Conservation (phyloP, 805 yeast species). For the Cyberlindnera saturnus region DNA sequence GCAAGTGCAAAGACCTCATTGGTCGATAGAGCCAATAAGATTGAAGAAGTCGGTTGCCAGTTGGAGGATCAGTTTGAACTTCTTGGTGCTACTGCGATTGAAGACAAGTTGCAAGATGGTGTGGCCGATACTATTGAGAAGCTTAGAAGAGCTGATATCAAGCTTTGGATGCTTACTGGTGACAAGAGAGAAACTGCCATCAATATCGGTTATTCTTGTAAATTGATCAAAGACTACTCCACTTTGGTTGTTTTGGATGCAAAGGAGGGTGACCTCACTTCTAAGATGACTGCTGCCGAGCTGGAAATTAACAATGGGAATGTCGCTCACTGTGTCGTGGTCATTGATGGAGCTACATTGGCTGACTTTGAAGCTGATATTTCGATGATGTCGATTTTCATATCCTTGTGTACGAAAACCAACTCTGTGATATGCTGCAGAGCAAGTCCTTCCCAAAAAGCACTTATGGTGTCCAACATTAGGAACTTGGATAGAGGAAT, state of each 20-base stretch:
- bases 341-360: slow-evolving; percentile 90
- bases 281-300: slow-evolving; percentile 68
- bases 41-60: slow-evolving; percentile 66
- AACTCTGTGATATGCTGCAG: slow-evolving; percentile 94
- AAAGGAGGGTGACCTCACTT: slow-evolving; percentile 53
- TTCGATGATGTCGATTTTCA: slow-evolving; percentile 64
- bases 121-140: slow-evolving; percentile 93
- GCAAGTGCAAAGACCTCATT: slow-evolving; percentile 74
- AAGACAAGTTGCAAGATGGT: slow-evolving; percentile 94
- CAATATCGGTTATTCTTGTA: slow-evolving; percentile 92
- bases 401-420: slow-evolving; percentile 79
- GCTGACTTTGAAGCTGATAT: slow-evolving; percentile 66
- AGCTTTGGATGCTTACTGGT: slow-evolving; percentile 98
- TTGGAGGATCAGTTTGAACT: slow-evolving; percentile 67
- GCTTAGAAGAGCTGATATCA: slow-evolving; percentile 86
- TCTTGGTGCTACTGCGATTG: slow-evolving; percentile 94
- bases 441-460: slow-evolving; percentile 96
- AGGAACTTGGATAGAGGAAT: slow-evolving; percentile 58
- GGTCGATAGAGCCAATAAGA: slow-evolving; percentile 53
- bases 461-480: slow-evolving; percentile 78
- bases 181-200: slow-evolving; percentile 98
- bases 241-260: slow-evolving; percentile 68
- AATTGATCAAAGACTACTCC: slow-evolving; percentile 87
- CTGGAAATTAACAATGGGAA: slow-evolving; percentile 65
- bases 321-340: slow-evolving; percentile 92